Evolutionary conservation across 2,329 filamentous ascomycete species (phyloP), one percentile per base, ranked within the genome.

Genomic region (Tolypocladium ovalisporum): DNA sequence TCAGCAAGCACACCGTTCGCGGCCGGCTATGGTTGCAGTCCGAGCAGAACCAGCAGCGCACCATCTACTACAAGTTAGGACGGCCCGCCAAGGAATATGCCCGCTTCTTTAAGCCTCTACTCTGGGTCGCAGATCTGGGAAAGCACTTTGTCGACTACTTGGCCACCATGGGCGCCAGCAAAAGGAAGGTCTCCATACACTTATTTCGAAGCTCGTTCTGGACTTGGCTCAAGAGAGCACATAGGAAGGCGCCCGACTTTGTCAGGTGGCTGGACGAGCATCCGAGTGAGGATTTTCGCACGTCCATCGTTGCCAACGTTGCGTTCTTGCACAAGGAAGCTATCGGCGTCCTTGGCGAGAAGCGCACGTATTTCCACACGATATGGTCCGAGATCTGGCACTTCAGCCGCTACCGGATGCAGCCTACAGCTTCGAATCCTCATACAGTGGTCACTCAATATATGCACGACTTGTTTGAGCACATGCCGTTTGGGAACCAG

Each of bases 91-190:
- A 60, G 0, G 83, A 85, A 40, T 95, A 94, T 64, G 60, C 59
- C 13, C 72, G 82, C 2, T 91, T 86, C 63, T 80, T 85, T 58
- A 54, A 71, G 0, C 77, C 82, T 0, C 93, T 90, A 60, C 59
- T 85, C 0, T 94, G 88, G 88, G 70, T 92, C 1, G 86, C 83
- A 0, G 79, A 87, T 55, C 73, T 94, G 0, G 77, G 81, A 0
- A 93, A 92, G 65, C 84, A 90, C 63, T 79, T 88, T 29, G 76
- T 91, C 1, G 86, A 91, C 60, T 94, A 80, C 62, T 73, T 88
- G 53, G 67, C 70, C 3, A 54, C 66, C 12, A 69, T 74, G 58
- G 62, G 67, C 3, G 62, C 68, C 10, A 60, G 61, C 15, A 54
- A 63, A 0, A 64, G 62, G 0, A 66, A 65, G 1, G 77, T 87